These are phyloP conservation scores for Sporothrix protearum DNA, from an alignment of 2,329 filamentous ascomycete species.

Conservation along the genomic window DNA sequence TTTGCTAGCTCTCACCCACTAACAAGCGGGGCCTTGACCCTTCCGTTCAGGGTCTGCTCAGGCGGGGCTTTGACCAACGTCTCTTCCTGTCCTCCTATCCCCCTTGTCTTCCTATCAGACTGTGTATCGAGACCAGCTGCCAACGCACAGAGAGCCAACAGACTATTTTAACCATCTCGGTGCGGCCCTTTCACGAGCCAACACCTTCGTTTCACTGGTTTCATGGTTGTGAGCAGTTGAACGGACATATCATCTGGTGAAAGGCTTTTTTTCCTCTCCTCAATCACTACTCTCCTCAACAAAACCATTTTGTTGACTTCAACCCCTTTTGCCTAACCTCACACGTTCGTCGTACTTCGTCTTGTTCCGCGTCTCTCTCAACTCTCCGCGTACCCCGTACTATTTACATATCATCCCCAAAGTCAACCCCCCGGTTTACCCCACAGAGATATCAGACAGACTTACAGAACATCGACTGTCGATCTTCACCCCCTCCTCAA, in stretches of 20 bases:
- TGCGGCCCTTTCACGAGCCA: background rate
- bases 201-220: background rate
- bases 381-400: background rate
- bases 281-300: background rate
- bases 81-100: background rate
- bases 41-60: background rate
- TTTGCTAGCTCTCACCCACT: background rate
- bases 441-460: background rate
- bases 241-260: background rate
- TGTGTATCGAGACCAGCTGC: background rate
- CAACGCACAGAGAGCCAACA: background rate
- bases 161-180: background rate
- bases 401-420: background rate
- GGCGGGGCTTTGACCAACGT: background rate
- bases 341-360: background rate
- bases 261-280: background rate
- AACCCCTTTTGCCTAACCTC: background rate
- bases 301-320: background rate
- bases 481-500: slow-evolving; percentile 2
- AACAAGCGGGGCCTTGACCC: background rate
- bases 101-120: background rate
- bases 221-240: background rate
- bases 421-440: background rate
- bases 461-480: background rate
- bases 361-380: background rate